A percentile compares a stretch with the other conserved stretches of the same genome.
phyloP scores from a whole-genome alignment of 495 filamentous ascomycete genomes.

The Aspergillus hancockii region DNA sequence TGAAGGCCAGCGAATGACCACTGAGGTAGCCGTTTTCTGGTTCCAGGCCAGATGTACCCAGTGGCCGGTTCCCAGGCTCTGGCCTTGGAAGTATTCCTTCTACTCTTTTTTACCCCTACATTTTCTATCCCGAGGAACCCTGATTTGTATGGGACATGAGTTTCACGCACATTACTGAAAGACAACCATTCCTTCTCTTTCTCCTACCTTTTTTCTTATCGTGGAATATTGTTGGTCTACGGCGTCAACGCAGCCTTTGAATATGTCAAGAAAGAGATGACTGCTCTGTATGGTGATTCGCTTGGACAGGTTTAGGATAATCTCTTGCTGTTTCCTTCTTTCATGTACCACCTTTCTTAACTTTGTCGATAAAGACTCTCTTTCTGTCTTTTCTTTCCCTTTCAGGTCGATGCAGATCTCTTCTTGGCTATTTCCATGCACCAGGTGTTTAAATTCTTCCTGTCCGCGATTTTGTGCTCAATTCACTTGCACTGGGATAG shows the following conservation, averaged over 20 bases:
- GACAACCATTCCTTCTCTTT: slow-evolving; percentile 20
- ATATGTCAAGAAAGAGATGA: slow-evolving; percentile 2
- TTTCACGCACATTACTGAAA: slow-evolving; percentile 23
- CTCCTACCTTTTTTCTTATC: slow-evolving; percentile 18
- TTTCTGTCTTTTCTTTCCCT: slow-evolving; percentile 4
- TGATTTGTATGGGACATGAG: slow-evolving; percentile 25
- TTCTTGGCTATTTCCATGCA: slow-evolving; percentile 6
- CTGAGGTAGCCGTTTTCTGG: not conserved
- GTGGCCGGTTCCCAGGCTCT: slow-evolving; percentile 11
- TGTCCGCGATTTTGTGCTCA: not conserved
- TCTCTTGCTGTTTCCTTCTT: slow-evolving; percentile 16
- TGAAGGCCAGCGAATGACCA: slow-evolving; percentile 38
- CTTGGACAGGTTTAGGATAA: not conserved
- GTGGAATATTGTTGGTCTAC: slow-evolving; percentile 18
- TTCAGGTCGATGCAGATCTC: not conserved
- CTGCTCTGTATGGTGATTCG: not conserved
- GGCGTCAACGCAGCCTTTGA: slow-evolving; percentile 7
- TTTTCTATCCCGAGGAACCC: slow-evolving; percentile 13
- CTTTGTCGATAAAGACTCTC: slow-evolving; percentile 3
- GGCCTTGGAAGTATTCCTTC: not conserved
- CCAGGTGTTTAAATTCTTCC: slow-evolving; percentile 4
- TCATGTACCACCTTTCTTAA: slow-evolving; percentile 7
- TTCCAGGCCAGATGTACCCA: slow-evolving; percentile 7
- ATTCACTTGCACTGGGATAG: slow-evolving; percentile 9
- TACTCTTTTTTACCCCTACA: slow-evolving; percentile 12